Percentiles rank a stretch among this genome's conserved stretches.
Evolutionary conservation across 2,329 filamentous ascomycete genomes (phyloP).

Genomic region (Botryotinia calthae): DNA sequence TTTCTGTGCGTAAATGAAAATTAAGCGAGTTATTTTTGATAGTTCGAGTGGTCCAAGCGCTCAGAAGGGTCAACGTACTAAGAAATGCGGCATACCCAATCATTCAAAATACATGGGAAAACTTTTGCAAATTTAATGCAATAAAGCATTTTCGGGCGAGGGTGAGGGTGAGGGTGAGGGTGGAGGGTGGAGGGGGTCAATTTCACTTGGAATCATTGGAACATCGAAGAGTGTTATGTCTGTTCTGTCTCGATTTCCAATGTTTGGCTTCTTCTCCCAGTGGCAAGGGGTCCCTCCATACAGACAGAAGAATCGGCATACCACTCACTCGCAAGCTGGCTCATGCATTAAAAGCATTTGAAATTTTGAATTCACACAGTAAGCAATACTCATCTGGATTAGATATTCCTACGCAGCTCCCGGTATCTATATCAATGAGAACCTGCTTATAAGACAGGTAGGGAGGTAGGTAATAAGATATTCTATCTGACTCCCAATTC

Average conservation of each 20-base stretch:
- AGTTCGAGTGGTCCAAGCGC: slow-evolving; percentile 6
- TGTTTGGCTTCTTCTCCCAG: background rate
- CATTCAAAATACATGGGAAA: background rate
- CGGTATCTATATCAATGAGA: background rate
- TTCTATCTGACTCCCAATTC: background rate
- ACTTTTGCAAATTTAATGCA: background rate
- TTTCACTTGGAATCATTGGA: background rate
- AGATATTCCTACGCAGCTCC: background rate
- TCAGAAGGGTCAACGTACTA: background rate
- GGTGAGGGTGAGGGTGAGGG: background rate
- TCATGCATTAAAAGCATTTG: background rate
- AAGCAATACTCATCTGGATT: too few species aligned
- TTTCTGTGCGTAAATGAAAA: slow-evolving; percentile 19
- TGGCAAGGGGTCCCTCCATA: background rate
- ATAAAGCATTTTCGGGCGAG: background rate
- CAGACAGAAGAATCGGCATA: background rate
- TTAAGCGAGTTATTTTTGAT: slow-evolving; percentile 17
- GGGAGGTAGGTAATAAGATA: background rate
- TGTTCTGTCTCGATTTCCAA: background rate
- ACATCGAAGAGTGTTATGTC: background rate
- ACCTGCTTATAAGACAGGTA: background rate
- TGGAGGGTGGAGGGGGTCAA: background rate
- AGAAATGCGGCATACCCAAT: background rate
- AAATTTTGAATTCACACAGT: background rate
- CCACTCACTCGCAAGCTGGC: background rate